Evolutionary conservation across 179 eudicot genomes (phyloP).

Genomic region (Nepenthes alata): DNA sequence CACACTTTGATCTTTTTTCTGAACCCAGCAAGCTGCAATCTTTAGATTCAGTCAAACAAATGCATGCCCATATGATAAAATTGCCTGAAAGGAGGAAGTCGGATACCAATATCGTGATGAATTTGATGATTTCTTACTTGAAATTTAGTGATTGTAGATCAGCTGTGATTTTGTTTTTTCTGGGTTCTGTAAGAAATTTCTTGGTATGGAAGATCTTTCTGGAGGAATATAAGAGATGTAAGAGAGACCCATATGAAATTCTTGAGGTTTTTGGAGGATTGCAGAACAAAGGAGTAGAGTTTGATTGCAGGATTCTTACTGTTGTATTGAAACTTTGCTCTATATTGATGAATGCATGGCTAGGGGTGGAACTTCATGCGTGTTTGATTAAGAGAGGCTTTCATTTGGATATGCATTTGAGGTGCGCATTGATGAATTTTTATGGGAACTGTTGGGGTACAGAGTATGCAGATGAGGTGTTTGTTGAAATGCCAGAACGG

Average conservation of each 20-base stretch:
- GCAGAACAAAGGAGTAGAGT: slow-evolving; percentile 38
- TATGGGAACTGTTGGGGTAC: slow-evolving; percentile 47
- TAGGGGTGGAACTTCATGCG: slow-evolving; percentile 48
- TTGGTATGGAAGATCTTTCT: slow-evolving; percentile 36
- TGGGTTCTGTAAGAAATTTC: slow-evolving; percentile 24
- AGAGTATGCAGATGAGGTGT: slow-evolving; percentile 28
- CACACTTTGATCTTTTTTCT: slow-evolving; percentile 6
- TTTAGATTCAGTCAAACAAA: slow-evolving; percentile 24
- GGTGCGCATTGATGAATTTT: slow-evolving; percentile 42
- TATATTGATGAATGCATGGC: slow-evolving; percentile 25
- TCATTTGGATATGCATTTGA: slow-evolving; percentile 39
- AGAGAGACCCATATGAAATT: slow-evolving; percentile 48
- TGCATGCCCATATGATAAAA: slow-evolving; percentile 51
- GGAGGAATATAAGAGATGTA: slow-evolving; percentile 27
- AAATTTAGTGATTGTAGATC: slow-evolving; percentile 35
- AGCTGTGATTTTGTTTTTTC: slow-evolving; percentile 32
- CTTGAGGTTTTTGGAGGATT: slow-evolving; percentile 41
- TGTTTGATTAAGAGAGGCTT: slow-evolving; percentile 45
- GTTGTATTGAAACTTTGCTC: slow-evolving; percentile 41
- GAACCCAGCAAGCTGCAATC: slow-evolving; percentile 18
- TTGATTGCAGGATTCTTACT: slow-evolving; percentile 24
- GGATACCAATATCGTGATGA: slow-evolving; percentile 14
- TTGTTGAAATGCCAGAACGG: slow-evolving; percentile 27
- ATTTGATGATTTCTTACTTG: slow-evolving; percentile 38
- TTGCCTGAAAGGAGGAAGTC: slow-evolving; percentile 13